These are phyloP conservation scores for Cytospora piceicola DNA, from an alignment of 2,329 filamentous ascomycete species.

Conservation along the genomic window DNA sequence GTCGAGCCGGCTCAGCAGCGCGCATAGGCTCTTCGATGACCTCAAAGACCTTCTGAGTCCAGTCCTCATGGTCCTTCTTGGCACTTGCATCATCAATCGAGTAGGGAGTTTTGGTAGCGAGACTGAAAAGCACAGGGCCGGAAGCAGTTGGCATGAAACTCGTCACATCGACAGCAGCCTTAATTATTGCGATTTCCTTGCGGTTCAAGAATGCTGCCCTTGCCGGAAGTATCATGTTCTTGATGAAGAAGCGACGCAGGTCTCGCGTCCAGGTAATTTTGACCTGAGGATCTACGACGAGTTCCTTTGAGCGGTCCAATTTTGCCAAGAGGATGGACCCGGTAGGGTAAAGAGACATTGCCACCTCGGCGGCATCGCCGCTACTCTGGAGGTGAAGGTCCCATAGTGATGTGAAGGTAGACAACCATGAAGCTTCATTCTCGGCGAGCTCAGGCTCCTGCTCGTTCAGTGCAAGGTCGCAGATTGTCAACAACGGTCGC, in stretches of 20 bases:
- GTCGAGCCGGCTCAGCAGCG: conserved; percentile 30
- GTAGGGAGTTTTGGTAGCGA: conserved; percentile 42
- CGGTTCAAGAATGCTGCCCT: conserved; percentile 51
- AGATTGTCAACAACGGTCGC: conserved; percentile 51
- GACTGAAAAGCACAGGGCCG: conserved; percentile 50
- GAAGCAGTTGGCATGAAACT: conserved; percentile 42
- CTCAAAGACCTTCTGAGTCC: conserved; percentile 46
- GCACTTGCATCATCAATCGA: conserved; percentile 44
- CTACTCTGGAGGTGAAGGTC: conserved; percentile 56
- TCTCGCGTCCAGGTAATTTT: conserved; percentile 49
- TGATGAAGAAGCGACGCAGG: conserved; percentile 53
- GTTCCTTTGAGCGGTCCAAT: conserved; percentile 39
- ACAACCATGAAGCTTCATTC: conserved; percentile 52
- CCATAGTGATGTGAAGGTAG: conserved; percentile 53
- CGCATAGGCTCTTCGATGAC: conserved; percentile 38
- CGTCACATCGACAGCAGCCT: conserved; percentile 46
- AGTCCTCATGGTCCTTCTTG: conserved; percentile 45
- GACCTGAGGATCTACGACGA: conserved; percentile 34
- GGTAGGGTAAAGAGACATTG: conserved; percentile 49
- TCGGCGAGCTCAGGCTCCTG: conserved; percentile 40
- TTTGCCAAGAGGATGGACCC: conserved; percentile 47
- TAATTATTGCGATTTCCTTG: conserved; percentile 47
- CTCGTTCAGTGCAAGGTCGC: conserved; percentile 44
- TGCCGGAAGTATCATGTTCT: conserved; percentile 56
- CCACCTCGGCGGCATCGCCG: conserved; percentile 53